phyloP scores from a whole-genome alignment of 2,329 filamentous ascomycete species.

The Fonsecaea erecta region DNA sequence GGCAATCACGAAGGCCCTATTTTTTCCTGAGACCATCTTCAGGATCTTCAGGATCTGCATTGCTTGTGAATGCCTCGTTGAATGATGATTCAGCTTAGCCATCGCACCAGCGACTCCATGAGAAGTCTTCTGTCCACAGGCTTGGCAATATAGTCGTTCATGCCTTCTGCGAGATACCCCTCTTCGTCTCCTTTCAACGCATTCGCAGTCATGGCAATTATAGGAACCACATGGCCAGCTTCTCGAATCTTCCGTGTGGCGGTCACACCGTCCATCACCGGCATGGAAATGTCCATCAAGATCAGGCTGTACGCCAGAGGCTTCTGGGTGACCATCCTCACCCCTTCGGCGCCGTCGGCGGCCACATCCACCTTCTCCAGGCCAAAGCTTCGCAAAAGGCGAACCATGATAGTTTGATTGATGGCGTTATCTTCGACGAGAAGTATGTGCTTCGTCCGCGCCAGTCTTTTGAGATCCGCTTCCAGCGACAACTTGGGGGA shows the following conservation, averaged over 20 bases:
- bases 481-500: conserved; percentile 35
- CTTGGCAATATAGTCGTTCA: conserved; percentile 44
- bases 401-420: conserved; percentile 56
- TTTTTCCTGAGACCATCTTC: neutral
- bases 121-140: conserved; percentile 37
- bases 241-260: conserved; percentile 41
- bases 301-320: conserved; percentile 65
- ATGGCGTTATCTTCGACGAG: conserved; percentile 52
- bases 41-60: neutral
- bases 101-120: conserved; percentile 24
- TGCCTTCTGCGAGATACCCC: conserved; percentile 42
- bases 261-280: conserved; percentile 45
- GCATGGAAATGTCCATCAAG: conserved; percentile 45
- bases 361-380: conserved; percentile 70
- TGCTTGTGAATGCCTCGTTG: neutral
- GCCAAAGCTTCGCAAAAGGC: conserved; percentile 60
- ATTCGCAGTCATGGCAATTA: conserved; percentile 44
- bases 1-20: neutral
- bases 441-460: conserved; percentile 48
- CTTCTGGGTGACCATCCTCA: conserved; percentile 61
- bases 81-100: conserved; percentile 21
- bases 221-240: conserved; percentile 35
- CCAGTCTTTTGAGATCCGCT: conserved; percentile 44
- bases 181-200: conserved; percentile 40
- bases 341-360: conserved; percentile 82